Evolutionary conservation across 2,329 filamentous ascomycete genomes (phyloP), one percentile per base, ranked within the genome.

Genomic region (Pseudohalonectria lignicola): DNA sequence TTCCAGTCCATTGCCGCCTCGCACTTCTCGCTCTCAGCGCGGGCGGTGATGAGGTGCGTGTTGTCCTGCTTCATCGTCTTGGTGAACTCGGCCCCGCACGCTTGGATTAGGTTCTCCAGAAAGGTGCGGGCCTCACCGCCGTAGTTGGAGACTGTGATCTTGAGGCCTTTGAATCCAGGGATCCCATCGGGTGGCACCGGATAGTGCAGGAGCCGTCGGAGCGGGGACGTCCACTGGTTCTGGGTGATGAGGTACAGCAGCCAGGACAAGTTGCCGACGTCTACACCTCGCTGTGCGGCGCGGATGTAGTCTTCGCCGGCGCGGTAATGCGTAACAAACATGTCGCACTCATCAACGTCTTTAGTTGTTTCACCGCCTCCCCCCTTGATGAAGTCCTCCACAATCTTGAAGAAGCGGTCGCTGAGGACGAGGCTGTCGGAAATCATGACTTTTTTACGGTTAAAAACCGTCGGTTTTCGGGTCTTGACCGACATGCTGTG

Each of bases 21-120:
- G 56, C 85, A 95, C 60, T 98, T 98, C 54, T 96, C 92, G 52
- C 90, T 93, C 40, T 78, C 77, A 41, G 81, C 78, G 49, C 94
- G 83, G 4, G 92, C 92, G 1, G 90, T 94, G 50, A 98, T 82
- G 1, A 98, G 74, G 61, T 98, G 92, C 0, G 88, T 96, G 56
- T 98, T 96, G 44, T 95, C 87, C 47, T 83, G 77, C 57, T 86
- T 93, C 77, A 98, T 84, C 0, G 86, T 93, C 62, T 93, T 94
- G 21, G 92, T 98, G 54, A 86, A 96, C 44, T 83, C 80, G 8
- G 85, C 90, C 13, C 92, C 92, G 13, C 82, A 71, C 18, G 87
- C 87, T 43, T 69, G 77, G 49, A 95, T 82, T 28, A 98, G 70
- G 48, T 94, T 96, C 58, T 96, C 88, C 4, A 98, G 70, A 52